Evolutionary conservation across 495 filamentous ascomycete genomes (phyloP), one percentile per base, ranked within the genome.

Genomic region (Penicillium atrosanguineum): DNA sequence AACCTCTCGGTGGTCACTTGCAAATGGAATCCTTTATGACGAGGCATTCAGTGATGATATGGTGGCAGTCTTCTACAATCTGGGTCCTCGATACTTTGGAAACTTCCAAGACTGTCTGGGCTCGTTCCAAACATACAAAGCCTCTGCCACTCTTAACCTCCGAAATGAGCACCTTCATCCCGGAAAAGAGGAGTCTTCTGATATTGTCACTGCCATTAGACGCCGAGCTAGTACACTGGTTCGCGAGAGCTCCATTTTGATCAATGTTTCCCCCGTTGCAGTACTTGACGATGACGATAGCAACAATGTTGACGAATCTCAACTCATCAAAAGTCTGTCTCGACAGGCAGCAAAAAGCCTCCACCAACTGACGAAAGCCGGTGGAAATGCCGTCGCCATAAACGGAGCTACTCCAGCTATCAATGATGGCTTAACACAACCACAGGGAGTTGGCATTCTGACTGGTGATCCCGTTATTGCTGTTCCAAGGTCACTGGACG

Each of bases 101-200:
- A 97, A 97, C 64, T 96, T 93, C 60, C 94, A 98, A 66, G 94
- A 98, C 65, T 91, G 90, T 55, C 78, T 98, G 19, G 94, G 94
- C 9, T 93, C 92, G 15, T 96, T 98, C 62, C 92, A 97, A 64
- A 98, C 94, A 0, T 98, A 97, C 65, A 86, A 86, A 55, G 91
- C 95, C n/a, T 97, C 95, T 21, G 92, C 94, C 16, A 83, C 88
- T 23, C 73, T 98, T 23, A 92, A 93, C 52, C 77, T 97, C 47
- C 87, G 91, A 46, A 96, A 97, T 64, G 94, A 98, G 64, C 81
- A 89, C 45, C 81, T 96, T 21, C 90, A 96, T 66, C 87, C 90
- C 11, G 93, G 91, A 7, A 95, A 91, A 65, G 88, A 93, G 57
- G 91, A 97, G 59, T 85, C 81, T 47, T 97, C 94, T 15, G 92